A percentile compares a stretch with the other conserved stretches of the same genome.
phyloP scores from a whole-genome alignment of 768 basidiomycete species.

The Hericium rajendrae region DNA sequence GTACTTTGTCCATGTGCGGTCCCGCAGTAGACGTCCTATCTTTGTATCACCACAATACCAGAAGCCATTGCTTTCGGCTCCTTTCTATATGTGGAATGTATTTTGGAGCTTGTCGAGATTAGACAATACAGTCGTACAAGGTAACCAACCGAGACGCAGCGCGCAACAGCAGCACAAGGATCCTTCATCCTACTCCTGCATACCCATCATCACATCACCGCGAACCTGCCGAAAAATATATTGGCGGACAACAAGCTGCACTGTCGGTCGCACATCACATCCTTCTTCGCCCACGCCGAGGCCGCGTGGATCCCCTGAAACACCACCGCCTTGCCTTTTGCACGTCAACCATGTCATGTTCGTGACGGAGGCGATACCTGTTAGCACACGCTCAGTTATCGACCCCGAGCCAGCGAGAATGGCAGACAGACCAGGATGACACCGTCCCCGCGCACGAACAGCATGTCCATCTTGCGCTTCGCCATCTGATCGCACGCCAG shows the following conservation, averaged over 20 bases:
- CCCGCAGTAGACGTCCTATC: too few relatives aligned
- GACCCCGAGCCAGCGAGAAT: not conserved
- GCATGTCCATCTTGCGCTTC: slow-evolving; percentile 93
- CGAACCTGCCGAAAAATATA: too few relatives aligned
- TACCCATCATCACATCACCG: too few relatives aligned
- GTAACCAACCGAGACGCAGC: not conserved
- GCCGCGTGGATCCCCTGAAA: too few relatives aligned
- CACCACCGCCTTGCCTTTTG: too few relatives aligned
- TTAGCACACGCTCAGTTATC: slow-evolving; percentile 6
- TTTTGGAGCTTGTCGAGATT: not conserved
- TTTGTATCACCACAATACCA: not conserved
- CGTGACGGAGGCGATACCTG: slow-evolving; percentile 79
- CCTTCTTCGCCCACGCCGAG: too few relatives aligned
- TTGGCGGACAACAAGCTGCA: too few relatives aligned
- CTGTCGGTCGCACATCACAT: too few relatives aligned
- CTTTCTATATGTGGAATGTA: slow-evolving; percentile 5
- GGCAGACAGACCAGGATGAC: slow-evolving; percentile 73
- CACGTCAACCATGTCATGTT: slow-evolving; percentile 27
- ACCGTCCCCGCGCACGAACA: slow-evolving; percentile 95
- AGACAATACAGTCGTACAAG: not conserved
- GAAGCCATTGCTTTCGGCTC: slow-evolving; percentile 6
- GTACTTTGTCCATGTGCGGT: not conserved
- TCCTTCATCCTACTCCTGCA: not conserved
- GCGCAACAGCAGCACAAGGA: not conserved
- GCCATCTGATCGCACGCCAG: slow-evolving; percentile 47